Evolutionary conservation across 78 protist genomes (phyloP).

Genomic region (Creolimax fragrantissima): DNA sequence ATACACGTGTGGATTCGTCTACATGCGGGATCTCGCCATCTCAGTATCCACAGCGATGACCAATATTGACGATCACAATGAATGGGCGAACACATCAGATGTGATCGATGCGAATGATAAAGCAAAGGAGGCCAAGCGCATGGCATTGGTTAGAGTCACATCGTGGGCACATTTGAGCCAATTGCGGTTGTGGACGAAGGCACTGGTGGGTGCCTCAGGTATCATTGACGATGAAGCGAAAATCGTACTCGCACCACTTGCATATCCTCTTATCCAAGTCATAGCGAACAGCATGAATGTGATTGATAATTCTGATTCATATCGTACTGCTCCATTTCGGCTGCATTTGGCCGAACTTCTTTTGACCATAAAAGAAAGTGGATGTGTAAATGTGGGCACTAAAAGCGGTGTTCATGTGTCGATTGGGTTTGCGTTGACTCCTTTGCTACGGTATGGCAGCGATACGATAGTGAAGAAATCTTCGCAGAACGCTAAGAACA

Average conservation of each 20-base stretch:
- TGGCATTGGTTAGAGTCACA: neutral
- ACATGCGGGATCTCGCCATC: neutral
- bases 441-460: neutral
- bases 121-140: neutral
- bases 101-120: neutral
- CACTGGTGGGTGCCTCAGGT: neutral
- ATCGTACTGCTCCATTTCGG: neutral
- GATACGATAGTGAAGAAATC: neutral
- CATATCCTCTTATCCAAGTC: neutral
- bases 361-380: neutral
- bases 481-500: neutral
- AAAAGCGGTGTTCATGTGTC: neutral
- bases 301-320: neutral
- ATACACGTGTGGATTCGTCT: neutral
- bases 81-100: neutral
- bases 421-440: neutral
- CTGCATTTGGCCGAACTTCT: neutral
- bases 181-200: neutral
- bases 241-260: neutral
- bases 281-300: neutral
- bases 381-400: too few species aligned
- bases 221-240: neutral
- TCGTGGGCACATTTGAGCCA: neutral
- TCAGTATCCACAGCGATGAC: neutral
- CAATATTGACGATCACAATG: neutral